Evolutionary conservation across 495 filamentous ascomycete species (phyloP).

Genomic region (Margaritispora aquatica): DNA sequence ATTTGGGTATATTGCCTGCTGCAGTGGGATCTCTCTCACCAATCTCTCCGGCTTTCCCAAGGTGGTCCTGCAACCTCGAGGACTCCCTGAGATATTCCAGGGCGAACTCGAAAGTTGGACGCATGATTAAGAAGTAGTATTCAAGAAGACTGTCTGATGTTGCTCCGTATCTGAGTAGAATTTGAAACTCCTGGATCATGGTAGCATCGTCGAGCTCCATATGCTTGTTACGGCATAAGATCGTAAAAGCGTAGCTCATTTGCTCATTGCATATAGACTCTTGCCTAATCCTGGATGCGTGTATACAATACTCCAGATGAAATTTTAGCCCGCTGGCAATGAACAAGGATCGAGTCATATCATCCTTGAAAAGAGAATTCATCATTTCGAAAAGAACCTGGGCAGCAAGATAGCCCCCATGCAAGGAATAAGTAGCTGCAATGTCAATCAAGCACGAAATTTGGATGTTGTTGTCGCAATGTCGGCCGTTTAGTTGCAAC

Average conservation of each 20-base stretch:
- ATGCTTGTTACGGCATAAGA: too few relatives aligned
- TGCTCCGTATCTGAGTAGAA: too few relatives aligned
- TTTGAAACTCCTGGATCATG: too few relatives aligned
- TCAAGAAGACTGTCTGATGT: neutral
- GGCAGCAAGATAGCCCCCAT: neutral
- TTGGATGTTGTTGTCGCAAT: too few relatives aligned
- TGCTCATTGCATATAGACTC: neutral
- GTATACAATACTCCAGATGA: neutral
- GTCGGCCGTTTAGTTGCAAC: too few relatives aligned
- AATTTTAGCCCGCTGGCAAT: too few relatives aligned
- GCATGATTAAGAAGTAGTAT: neutral
- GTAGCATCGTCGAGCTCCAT: too few relatives aligned
- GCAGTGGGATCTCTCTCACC: too few relatives aligned
- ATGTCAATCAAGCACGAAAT: neutral
- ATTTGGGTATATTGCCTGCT: neutral
- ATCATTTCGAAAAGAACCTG: neutral
- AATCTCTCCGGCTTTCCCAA: too few relatives aligned
- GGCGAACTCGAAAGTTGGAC: neutral
- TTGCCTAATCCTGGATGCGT: neutral
- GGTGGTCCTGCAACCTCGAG: neutral
- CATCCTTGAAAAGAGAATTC: neutral
- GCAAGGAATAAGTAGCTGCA: neutral
- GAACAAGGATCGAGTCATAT: neutral
- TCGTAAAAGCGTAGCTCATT: too few relatives aligned
- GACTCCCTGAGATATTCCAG: neutral